Base-by-base conservation (phyloP, 371 early-diverging fungal genomes). In the Rhizomucor miehei region DNA sequence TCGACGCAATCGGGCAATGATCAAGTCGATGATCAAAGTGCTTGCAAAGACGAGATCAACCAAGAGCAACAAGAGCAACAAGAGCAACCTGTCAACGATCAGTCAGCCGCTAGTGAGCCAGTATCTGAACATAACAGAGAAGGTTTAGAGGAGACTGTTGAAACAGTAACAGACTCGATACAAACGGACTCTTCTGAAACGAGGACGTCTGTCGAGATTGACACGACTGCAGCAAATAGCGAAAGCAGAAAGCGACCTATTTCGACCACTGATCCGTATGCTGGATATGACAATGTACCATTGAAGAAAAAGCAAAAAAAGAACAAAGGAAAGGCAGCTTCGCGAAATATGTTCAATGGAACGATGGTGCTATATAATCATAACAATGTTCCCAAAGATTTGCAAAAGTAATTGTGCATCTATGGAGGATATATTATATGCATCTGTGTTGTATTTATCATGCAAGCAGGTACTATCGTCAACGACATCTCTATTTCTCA, bases 401-500 rank as follows among this genome's bases (percentile, higher is more conserved):
- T 72, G 59, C 39, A 51, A 51, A 71, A 69, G 65, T 67, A 62
- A 48, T 47, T 11, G 39, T 43, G 36, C 56, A 66, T 60, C 54
- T 63, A 60, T 8, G 12, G 12, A 19, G 34, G 2, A 19, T 17
- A 10, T 21, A n/a, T 21, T 24, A 14, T 13, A n/a, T 29, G 29
- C 29, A 17, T 25, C 10, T 45, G 25, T 17, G 25, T 35, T 36
- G 6, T 17, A n/a, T 5, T 47, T 21, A 23, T n/a, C n/a, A n/a
- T n/a, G n/a, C 6, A 13, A 6, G 29, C 56, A 95, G 92, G 70
- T 95, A 95, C 66, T 97, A 89, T 84, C 41, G 61, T n/a, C 90
- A 92, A 59, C 82, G 98, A 21, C 88, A 90, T 61, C 65, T 73
- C 21, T 83, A 93, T 19, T 97, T 97, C 57, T 81, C 86, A 24